Base-by-base conservation (phyloP, 495 filamentous ascomycete genomes). In the Pyronema domesticum region DNA sequence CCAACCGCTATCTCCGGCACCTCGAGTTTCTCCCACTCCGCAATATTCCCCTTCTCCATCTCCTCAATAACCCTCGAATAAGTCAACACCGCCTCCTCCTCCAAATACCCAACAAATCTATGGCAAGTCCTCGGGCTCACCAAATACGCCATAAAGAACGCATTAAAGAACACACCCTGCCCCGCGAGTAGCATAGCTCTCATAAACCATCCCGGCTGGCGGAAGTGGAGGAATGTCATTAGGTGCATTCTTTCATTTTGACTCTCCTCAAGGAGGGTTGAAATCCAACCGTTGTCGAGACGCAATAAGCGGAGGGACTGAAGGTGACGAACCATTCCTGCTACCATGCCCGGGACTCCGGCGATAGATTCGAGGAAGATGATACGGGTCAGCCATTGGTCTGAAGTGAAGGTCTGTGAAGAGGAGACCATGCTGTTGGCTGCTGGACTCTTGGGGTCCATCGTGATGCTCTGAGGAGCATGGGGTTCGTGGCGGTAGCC, bases 211-310 rank as follows among this genome's bases (percentile, higher is more conserved):
- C 80, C 89, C 13, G 39, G 13, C 13, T 17, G 1, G 6, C 39
- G 3, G 72, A 96, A 80, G 68, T 94, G 88, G 62, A 95, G 77
- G 71, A 95, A 95, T 0, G 86, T 95, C 42, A 96, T 71, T 0
- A 98, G 79, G 59, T 95, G 89, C 85, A 95, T 95, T 1, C 89
- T 77, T 66, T 98, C 91, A 62, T 98, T 98, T 71, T 83, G 94
- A 46, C 80, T 81, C 68, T 98, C 91, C 68, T 95, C 91, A 3
- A 96, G 76, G 0, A 96, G 74, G 0, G 86, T 95, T 66, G 95
- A 89, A 59, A 98, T 96, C 89, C 91, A 96, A 66, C 91, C 91
- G 59, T 95, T 94, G 66, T 98, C 91, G 37, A 89, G 71, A 71
- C 86, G 88, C 72, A 98, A 79, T 6, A 79, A 74, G 45, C 91